Evolutionary conservation across 2,329 filamentous ascomycete genomes (phyloP).

Genomic region (Colletotrichum spaethianum): DNA sequence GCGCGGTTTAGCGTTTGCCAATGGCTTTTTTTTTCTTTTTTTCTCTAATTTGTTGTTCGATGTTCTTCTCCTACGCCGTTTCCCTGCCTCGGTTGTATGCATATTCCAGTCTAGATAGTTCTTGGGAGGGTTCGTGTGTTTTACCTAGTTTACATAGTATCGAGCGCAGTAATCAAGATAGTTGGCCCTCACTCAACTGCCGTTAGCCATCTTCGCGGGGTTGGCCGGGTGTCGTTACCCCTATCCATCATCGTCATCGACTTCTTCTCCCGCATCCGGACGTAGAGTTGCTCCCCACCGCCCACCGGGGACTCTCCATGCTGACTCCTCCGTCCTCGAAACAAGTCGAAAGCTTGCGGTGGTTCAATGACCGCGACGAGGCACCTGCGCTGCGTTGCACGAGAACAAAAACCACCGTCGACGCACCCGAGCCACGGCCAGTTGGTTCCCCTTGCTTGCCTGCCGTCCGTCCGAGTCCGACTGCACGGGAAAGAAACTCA

Average conservation of each 20-base stretch:
- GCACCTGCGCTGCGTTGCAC: background rate
- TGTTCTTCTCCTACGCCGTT: background rate
- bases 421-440: background rate
- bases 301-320: too few relatives aligned
- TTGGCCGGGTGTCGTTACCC: background rate
- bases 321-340: background rate
- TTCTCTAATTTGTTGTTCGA: background rate
- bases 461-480: background rate
- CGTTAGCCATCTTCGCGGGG: too few relatives aligned
- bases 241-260: background rate
- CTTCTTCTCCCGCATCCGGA: background rate
- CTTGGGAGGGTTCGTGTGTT: background rate
- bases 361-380: background rate
- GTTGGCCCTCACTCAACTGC: too few relatives aligned
- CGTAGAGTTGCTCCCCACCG: too few relatives aligned
- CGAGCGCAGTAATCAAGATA: too few relatives aligned
- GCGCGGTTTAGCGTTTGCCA: background rate
- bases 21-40: background rate
- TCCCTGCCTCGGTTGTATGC: too few relatives aligned
- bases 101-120: background rate
- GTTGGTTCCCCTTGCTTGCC: background rate
- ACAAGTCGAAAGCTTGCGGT: background rate
- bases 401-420: background rate
- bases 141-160: too few relatives aligned
- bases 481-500: background rate